Conservation (phyloP, 345 rosid genomes). For the Carallia brachiata region DNA sequence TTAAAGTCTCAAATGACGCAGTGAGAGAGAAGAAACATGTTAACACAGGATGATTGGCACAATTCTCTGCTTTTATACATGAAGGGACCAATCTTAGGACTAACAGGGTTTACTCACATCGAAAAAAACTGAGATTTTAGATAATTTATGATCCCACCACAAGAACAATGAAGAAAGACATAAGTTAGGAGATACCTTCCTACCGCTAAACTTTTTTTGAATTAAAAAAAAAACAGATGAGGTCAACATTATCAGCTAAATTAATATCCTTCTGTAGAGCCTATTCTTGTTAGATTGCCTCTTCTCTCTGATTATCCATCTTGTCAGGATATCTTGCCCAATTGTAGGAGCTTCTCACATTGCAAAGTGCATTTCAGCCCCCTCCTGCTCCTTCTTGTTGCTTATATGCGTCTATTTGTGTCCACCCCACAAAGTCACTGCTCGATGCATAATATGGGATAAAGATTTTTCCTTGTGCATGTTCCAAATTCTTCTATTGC, state of each 20-base stretch:
- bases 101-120: background rate
- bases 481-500: background rate
- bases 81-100: background rate
- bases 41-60: no score
- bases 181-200: no score
- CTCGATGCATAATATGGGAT: background rate
- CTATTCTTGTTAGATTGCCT: conserved; percentile 12
- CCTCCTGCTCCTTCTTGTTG: background rate
- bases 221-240: background rate
- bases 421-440: conserved; percentile 16
- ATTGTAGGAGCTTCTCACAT: conserved; percentile 14
- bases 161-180: conserved; percentile 17
- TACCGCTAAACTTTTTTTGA: no score
- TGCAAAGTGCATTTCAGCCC: background rate
- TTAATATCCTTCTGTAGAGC: conserved; percentile 2
- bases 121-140: conserved; percentile 3
- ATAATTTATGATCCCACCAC: conserved; percentile 19
- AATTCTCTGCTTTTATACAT: background rate
- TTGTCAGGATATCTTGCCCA: conserved; percentile 8
- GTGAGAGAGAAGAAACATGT: background rate
- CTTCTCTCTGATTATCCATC: conserved; percentile 12
- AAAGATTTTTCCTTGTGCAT: conserved; percentile 1
- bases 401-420: conserved; percentile 4
- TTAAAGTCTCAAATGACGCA: no score
- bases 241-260: conserved; percentile 17